phyloP scores from a whole-genome alignment of 2,329 filamentous ascomycete genomes.

The Colletotrichum sp. region DNA sequence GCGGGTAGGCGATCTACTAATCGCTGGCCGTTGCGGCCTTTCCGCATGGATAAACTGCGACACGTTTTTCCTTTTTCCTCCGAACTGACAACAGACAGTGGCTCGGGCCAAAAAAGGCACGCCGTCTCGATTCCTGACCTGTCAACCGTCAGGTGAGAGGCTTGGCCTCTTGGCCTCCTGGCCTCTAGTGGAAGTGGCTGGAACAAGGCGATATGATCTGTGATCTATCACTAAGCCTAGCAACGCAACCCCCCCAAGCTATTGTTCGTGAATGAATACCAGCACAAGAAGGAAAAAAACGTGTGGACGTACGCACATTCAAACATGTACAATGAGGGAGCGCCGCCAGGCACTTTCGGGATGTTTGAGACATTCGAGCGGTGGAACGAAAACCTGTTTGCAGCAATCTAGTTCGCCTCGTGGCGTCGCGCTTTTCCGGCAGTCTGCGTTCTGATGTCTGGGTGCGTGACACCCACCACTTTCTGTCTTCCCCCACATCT shows the following conservation, averaged over 20 bases:
- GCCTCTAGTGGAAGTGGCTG: background rate
- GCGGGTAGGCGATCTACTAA: conserved; percentile 10
- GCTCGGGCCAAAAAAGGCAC: background rate
- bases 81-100: background rate
- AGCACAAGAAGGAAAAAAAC: background rate
- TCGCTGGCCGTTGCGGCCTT: background rate
- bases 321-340: background rate
- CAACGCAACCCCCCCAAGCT: background rate
- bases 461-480: background rate
- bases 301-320: background rate
- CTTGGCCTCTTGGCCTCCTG: background rate
- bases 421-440: conserved; percentile 11
- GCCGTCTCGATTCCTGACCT: background rate
- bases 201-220: background rate
- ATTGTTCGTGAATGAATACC: background rate
- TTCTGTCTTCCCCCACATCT: background rate
- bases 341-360: background rate
- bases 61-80: background rate
- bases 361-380: conserved; percentile 9
- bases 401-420: conserved; percentile 3
- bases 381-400: conserved; percentile 14
- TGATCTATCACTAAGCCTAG: background rate
- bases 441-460: background rate
- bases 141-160: background rate
- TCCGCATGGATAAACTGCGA: background rate